Evolutionary conservation across 331 rosid genomes (phyloP).

Genomic region (Prunus yedoensis): DNA sequence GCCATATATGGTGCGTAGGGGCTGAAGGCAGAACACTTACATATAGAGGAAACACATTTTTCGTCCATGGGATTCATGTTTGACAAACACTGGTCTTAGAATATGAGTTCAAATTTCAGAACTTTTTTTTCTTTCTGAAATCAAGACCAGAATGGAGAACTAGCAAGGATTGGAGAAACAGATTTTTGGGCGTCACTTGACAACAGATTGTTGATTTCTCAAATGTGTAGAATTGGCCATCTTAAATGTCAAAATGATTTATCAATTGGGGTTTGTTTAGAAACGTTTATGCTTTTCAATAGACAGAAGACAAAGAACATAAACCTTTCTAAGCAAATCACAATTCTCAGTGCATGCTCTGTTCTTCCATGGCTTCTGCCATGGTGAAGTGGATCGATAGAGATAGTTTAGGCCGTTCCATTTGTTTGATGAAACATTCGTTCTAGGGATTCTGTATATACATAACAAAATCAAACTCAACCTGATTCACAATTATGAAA

Average conservation of each 20-base stretch:
- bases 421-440: conserved; percentile 14
- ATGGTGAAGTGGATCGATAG: conserved; percentile 35
- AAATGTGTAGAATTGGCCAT: not conserved
- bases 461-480: not conserved
- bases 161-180: not conserved
- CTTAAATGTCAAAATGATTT: not conserved
- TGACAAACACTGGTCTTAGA: conserved; percentile 24
- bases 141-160: not conserved
- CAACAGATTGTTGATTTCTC: not conserved
- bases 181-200: not conserved
- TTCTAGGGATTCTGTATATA: conserved; percentile 21
- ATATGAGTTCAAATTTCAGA: not conserved
- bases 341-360: no score
- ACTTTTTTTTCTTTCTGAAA: not conserved
- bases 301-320: no score
- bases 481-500: no score
- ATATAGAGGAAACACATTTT: conserved; percentile 64
- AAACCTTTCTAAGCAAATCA: no score
- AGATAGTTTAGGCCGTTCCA: conserved; percentile 24
- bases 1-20: conserved; percentile 85
- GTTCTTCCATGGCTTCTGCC: not conserved
- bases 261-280: no score
- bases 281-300: no score
- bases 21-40: conserved; percentile 50
- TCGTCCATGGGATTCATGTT: conserved; percentile 51